Conservation (phyloP, 1,284 basidiomycete species). For the Microbotryum scabiosae region DNA sequence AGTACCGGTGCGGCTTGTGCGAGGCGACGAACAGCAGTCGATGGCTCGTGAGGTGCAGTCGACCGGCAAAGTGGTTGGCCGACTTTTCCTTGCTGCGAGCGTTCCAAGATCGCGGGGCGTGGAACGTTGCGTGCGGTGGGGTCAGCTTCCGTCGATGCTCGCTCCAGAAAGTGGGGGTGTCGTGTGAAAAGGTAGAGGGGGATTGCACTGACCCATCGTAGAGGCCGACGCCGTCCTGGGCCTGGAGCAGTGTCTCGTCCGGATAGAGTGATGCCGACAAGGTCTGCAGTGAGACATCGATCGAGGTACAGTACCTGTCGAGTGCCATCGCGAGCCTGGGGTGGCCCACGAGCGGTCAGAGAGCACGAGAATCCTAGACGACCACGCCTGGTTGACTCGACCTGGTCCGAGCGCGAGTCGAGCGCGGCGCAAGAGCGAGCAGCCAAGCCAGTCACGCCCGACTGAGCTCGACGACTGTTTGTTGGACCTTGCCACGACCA, state of each 20-base stretch:
- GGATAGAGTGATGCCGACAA: conserved; percentile 43
- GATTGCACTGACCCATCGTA: conserved; percentile 67
- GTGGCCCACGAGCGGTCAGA: not conserved
- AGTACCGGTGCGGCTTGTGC: conserved; percentile 47
- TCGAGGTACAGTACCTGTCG: not conserved
- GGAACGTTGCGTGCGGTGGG: conserved; percentile 12
- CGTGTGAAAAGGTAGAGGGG: conserved; percentile 19
- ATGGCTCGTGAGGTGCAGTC: conserved; percentile 69
- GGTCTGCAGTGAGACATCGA: conserved; percentile 25
- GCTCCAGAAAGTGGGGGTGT: not conserved
- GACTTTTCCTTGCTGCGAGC: conserved; percentile 65
- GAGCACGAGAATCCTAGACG: too few relatives aligned
- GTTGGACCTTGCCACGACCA: too few relatives aligned
- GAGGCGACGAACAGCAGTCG: conserved; percentile 67
- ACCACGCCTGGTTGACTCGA: too few relatives aligned
- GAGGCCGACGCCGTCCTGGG: conserved; percentile 71
- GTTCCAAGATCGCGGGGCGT: too few relatives aligned
- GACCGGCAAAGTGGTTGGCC: conserved; percentile 60
- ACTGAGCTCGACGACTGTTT: too few relatives aligned
- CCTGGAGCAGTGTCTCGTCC: conserved; percentile 64
- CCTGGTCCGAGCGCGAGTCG: too few relatives aligned
- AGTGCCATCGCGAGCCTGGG: not conserved
- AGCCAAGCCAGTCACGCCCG: too few relatives aligned
- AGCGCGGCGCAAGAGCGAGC: too few relatives aligned
- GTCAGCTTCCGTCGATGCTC: conserved; percentile 11